Evolutionary conservation across 2,329 filamentous ascomycete species (phyloP).

Genomic region (Podosphaera xanthii): DNA sequence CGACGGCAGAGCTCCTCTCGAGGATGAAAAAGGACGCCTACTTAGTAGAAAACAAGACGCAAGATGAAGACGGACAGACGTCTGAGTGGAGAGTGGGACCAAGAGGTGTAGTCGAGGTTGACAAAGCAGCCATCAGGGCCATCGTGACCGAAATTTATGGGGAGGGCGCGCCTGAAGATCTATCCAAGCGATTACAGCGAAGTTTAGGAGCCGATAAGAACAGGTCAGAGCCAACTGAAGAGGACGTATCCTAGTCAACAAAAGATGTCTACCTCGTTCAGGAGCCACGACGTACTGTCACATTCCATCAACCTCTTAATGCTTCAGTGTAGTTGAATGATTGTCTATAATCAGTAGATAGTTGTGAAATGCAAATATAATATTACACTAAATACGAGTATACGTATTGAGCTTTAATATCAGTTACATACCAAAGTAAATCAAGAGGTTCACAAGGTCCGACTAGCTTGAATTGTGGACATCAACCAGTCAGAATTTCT

Average conservation of each 20-base stretch:
- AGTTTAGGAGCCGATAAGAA: constrained; percentile 31
- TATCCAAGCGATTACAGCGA: constrained; percentile 34
- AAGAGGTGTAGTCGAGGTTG: constrained; percentile 67
- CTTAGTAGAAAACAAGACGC: constrained; percentile 47
- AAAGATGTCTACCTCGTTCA: constrained; percentile 2
- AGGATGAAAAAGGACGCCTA: constrained; percentile 67
- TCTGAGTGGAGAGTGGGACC: constrained; percentile 70
- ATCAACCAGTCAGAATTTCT: no score
- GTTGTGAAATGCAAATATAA: no score
- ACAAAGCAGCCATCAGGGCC: constrained; percentile 48
- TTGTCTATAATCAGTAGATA: no score
- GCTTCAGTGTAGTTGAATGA: background rate
- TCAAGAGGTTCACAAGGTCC: no score
- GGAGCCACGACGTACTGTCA: background rate
- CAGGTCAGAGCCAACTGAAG: constrained; percentile 7
- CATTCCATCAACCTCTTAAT: background rate
- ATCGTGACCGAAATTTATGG: constrained; percentile 33
- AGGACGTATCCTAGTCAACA: constrained; percentile 8
- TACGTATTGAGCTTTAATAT: no score
- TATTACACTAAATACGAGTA: no score
- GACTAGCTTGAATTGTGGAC: no score
- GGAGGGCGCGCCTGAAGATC: constrained; percentile 30
- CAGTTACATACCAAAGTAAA: no score
- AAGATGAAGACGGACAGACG: constrained; percentile 47
- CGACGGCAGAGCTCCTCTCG: constrained; percentile 51